Base-by-base conservation (phyloP, 129 eudicot genomes). In the Mikania micrantha region DNA sequence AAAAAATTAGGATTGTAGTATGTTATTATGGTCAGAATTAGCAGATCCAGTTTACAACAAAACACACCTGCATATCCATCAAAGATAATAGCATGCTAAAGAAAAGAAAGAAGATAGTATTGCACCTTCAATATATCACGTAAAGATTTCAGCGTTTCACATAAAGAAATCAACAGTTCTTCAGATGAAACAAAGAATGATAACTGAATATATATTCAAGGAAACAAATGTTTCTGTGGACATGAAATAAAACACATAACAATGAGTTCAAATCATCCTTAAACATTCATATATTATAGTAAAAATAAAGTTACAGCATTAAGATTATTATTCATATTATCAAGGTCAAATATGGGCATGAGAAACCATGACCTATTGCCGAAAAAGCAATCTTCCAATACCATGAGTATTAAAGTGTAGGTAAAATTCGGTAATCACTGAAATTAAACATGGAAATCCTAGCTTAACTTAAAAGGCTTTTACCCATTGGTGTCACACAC, bases 111-210 rank as follows among this genome's bases (percentile, higher is more conserved):
- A 74, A 45, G 49, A 45, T 17, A n/a, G 47, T 45, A n/a, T 41
- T 61, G 80, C 48, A 92, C 96, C 96, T 92, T 92, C 49, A 92
- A 82, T 78, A 88, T 67, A 74, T 80, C 80, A 92, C 85, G 84
- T 92, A 92, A 88, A 70, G 84, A 84, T 74, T 84, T 93, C 79
- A 88, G 73, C 28, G 96, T 93, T 54, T 79, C 86, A 15, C 92
- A 96, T 79, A 93, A 75, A 69, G 95, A 83, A 53, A 75, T 81
- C 74, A 76, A 74, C 67, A 88, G 64, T 66, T 93, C 98, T 78
- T 88, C 96, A 42, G 90, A 87, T 66, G 77, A 62, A 35, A 84
- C 72, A 77, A 93, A 88, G 71, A 88, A 88, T 32, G 96, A 84
- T 86, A 88, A 88, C 96, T 86, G 64, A 47, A 77, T 57, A 29